Conservation (phyloP, 23 red algal genomes). For the Gracilaria caudata region DNA sequence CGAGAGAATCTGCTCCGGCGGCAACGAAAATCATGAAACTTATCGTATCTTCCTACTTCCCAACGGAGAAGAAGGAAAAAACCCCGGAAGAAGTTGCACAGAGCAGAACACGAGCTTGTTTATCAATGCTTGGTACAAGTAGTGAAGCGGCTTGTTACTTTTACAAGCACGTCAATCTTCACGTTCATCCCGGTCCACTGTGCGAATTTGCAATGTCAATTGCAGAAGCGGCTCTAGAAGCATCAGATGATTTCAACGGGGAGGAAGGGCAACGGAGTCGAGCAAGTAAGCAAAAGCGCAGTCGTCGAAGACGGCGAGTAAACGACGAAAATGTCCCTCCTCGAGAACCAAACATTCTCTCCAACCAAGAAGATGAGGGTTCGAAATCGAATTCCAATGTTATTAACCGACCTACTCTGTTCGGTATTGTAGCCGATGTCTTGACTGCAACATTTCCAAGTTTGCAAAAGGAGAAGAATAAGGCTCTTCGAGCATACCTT, state of each 20-base stretch:
- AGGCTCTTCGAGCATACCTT: constrained; percentile 25
- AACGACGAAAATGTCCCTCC: constrained; percentile 41
- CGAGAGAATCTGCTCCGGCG: constrained; percentile 30
- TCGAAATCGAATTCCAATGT: background rate
- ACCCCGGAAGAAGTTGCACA: constrained; percentile 31
- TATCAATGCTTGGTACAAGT: constrained; percentile 42
- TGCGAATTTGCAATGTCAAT: constrained; percentile 64
- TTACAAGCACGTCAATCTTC: constrained; percentile 56
- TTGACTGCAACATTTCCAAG: constrained; percentile 49
- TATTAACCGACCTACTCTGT: constrained; percentile 1
- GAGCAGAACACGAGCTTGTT: constrained; percentile 39
- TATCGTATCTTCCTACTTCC: constrained; percentile 63
- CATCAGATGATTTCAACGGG: background rate
- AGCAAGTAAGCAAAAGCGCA: background rate
- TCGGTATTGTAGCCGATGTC: constrained; percentile 48
- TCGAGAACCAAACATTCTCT: background rate
- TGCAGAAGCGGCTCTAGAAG: constrained; percentile 23
- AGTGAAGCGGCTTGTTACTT: constrained; percentile 49
- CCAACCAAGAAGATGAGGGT: background rate
- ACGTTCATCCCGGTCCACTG: constrained; percentile 68
- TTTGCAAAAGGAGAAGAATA: constrained; percentile 45
- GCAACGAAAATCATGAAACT: constrained; percentile 55
- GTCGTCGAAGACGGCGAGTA: background rate
- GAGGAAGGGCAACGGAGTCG: background rate
- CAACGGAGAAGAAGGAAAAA: constrained; percentile 24